Percentiles rank a stretch among this genome's conserved stretches.
phyloP scores from a whole-genome alignment of 345 rosid species.

The Eutrema yunnanense region DNA sequence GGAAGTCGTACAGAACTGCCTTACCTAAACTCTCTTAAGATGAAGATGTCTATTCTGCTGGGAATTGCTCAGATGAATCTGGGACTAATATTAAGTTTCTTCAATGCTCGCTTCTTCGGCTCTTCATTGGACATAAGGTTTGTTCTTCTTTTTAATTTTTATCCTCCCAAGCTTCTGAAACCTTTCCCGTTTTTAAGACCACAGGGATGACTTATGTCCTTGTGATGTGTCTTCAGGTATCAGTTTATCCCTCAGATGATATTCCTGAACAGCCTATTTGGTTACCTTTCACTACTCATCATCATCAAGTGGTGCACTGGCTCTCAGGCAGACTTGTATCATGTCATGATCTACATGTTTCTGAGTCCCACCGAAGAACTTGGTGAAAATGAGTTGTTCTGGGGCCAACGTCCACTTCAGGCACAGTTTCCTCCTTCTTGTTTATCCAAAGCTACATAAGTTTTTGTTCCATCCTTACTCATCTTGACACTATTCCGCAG shows the following conservation, averaged over 20 bases:
- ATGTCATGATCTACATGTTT: conserved; percentile 99
- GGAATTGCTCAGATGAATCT: conserved; percentile 96
- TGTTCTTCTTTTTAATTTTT: background rate
- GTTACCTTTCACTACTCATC: conserved; percentile 89
- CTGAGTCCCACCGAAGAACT: conserved; percentile 90
- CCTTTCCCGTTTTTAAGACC: background rate
- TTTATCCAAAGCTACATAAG: background rate
- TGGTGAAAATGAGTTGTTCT: conserved; percentile 82
- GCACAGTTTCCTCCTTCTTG: conserved; percentile 28
- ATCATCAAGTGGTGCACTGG: conserved; percentile 97
- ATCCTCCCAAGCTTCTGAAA: background rate
- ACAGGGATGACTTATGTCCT: conserved; percentile 14
- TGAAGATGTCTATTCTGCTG: conserved; percentile 95
- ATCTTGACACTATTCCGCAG: conserved; percentile 40
- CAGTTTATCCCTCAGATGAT: conserved; percentile 97
- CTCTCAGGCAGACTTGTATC: conserved; percentile 96
- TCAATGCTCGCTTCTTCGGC: conserved; percentile 72
- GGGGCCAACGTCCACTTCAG: conserved; percentile 97
- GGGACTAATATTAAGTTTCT: conserved; percentile 81
- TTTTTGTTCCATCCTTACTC: conserved; percentile 14
- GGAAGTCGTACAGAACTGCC: conserved; percentile 98
- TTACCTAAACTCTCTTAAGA: conserved; percentile 87
- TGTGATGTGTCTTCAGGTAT: conserved; percentile 51
- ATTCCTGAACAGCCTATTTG: conserved; percentile 89
- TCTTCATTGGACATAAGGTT: conserved; percentile 81